A percentile compares a stretch with the other conserved stretches of the same genome.
Evolutionary conservation across 176 grass and related monocot species (phyloP).

Genomic region (Triticum timopheevii): DNA sequence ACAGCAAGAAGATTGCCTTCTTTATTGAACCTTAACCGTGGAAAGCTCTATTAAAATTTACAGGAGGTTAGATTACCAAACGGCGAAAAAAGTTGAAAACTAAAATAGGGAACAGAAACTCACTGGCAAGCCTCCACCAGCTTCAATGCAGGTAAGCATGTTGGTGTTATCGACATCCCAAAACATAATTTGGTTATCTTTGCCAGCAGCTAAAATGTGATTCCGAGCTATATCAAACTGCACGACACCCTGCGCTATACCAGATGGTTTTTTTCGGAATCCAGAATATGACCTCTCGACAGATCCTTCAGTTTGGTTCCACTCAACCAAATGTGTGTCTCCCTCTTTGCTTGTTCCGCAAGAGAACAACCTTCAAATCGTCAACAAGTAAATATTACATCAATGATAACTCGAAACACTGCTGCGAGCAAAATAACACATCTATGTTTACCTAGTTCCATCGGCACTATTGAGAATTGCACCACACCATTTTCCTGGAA

Average conservation of each 20-base stretch:
- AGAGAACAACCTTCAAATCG: conserved; percentile 78
- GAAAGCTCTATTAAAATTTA: conserved; percentile 53
- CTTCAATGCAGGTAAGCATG: conserved; percentile 74
- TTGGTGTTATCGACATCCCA: conserved; percentile 87
- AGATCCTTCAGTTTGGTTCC: conserved; percentile 99
- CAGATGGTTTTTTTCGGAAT: conserved; percentile 70
- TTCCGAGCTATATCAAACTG: conserved; percentile 42
- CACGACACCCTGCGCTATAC: conserved; percentile 73
- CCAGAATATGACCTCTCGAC: conserved; percentile 82
- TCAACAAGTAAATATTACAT: conserved; percentile 21
- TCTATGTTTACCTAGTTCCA: conserved; percentile 68
- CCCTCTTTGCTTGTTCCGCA: conserved; percentile 96
- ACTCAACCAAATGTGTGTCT: conserved; percentile 87
- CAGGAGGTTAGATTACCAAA: conserved; percentile 21
- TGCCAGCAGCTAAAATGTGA: conserved; percentile 81
- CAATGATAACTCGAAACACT: conserved; percentile 16
- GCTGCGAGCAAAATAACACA: not conserved
- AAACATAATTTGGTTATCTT: conserved; percentile 91
- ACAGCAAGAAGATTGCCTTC: conserved; percentile 96
- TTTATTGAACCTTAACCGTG: conserved; percentile 93
- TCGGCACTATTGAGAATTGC: conserved; percentile 93
- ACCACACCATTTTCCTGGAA: conserved; percentile 84
- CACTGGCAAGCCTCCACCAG: conserved; percentile 75
- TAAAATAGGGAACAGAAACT: conserved; percentile 36
- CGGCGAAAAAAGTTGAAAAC: not conserved